Percentiles rank a stretch among this genome's conserved stretches.
Conservation (phyloP, 2,329 filamentous ascomycete species). For the Blastomyces parvus region DNA sequence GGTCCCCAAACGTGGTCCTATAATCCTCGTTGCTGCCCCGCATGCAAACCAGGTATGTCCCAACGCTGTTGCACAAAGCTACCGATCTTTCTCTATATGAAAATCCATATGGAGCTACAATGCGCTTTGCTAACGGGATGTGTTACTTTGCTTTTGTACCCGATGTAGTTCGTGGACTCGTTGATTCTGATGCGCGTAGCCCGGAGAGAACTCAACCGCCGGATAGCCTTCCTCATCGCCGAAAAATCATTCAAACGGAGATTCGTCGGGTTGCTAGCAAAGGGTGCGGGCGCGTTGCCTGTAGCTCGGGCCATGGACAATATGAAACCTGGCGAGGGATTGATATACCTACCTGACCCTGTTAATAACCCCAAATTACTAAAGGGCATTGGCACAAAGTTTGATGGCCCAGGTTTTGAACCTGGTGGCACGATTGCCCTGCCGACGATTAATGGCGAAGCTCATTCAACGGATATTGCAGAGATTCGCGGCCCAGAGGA, state of each 20-base stretch:
- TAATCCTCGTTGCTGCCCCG: conserved; percentile 92
- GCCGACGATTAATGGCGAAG: conserved; percentile 70
- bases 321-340: conserved; percentile 68
- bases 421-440: conserved; percentile 77
- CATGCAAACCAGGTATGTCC: conserved; percentile 80
- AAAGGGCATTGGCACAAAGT: conserved; percentile 71
- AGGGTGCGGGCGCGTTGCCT: conserved; percentile 80
- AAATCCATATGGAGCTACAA: background rate
- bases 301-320: conserved; percentile 85
- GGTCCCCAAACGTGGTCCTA: conserved; percentile 74
- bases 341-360: conserved; percentile 81
- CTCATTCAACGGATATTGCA: conserved; percentile 73
- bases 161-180: conserved; percentile 75
- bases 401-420: conserved; percentile 61
- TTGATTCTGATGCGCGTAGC: conserved; percentile 87
- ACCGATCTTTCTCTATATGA: background rate
- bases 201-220: conserved; percentile 73
- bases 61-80: background rate
- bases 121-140: conserved; percentile 12
- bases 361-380: conserved; percentile 73
- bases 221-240: conserved; percentile 85
- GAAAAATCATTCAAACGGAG: conserved; percentile 86
- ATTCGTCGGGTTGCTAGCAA: conserved; percentile 81
- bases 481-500: conserved; percentile 73
- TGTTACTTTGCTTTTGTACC: background rate